These are phyloP conservation scores for Lizanozyma gosingica DNA, from an alignment of 1,139 yeast genomes.

Conservation along the genomic window DNA sequence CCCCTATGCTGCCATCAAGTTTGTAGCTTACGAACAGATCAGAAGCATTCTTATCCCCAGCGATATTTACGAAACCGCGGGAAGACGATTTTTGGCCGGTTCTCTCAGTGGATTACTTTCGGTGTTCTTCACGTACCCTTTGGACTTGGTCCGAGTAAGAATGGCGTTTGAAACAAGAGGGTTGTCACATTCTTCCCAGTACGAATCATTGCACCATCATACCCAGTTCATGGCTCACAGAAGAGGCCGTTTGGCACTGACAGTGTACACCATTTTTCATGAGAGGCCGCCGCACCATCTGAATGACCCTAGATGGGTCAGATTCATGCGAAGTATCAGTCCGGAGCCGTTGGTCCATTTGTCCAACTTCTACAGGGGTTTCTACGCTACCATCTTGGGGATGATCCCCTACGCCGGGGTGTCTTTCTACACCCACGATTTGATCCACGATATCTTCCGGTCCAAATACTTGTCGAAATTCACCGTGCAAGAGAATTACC, in stretches of 20 bases:
- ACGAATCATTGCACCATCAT: slow-evolving; percentile 10
- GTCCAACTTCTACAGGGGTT: slow-evolving; percentile 86
- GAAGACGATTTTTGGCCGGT: slow-evolving; percentile 79
- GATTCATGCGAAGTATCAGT: slow-evolving; percentile 21
- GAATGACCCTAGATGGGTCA: slow-evolving; percentile 30
- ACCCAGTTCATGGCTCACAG: slow-evolving; percentile 19
- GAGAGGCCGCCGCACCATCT: slow-evolving; percentile 45
- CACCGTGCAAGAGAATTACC: slow-evolving; percentile 34
- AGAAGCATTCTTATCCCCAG: slow-evolving; percentile 71
- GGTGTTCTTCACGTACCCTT: slow-evolving; percentile 85
- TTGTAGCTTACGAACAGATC: slow-evolving; percentile 95
- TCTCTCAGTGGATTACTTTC: slow-evolving; percentile 81
- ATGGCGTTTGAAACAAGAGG: slow-evolving; percentile 77
- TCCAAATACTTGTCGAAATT: slow-evolving; percentile 42
- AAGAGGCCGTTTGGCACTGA: slow-evolving; percentile 48
- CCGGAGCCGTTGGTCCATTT: slow-evolving; percentile 32
- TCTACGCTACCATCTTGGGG: slow-evolving; percentile 87
- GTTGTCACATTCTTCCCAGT: slow-evolving; percentile 12
- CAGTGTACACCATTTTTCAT: slow-evolving; percentile 46
- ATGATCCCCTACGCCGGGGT: slow-evolving; percentile 99
- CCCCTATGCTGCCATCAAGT: slow-evolving; percentile 96
- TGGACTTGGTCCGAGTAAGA: slow-evolving; percentile 83
- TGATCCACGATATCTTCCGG: slow-evolving; percentile 78
- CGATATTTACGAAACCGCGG: slow-evolving; percentile 66
- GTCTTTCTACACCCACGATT: slow-evolving; percentile 88